Evolutionary conservation across 2,329 filamentous ascomycete species (phyloP), one percentile per base, ranked within the genome.

Genomic region (Aspergillus fructus): DNA sequence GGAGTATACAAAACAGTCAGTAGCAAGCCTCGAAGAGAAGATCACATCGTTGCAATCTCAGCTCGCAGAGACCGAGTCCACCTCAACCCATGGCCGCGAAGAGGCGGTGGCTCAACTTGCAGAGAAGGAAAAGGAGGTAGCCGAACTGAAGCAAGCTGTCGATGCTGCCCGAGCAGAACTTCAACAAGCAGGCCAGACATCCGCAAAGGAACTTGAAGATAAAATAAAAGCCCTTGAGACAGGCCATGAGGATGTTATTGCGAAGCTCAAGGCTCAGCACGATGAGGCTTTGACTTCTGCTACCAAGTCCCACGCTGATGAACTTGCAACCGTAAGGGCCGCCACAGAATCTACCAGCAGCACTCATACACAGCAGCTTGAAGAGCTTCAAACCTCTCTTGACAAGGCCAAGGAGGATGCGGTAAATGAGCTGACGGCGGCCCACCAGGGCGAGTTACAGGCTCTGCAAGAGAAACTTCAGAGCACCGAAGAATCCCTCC

Each of bases 101-200:
- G 62, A 72, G 33, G 66, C 56, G 0, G 57, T 57, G 12, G 62
- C 65, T 19, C 61, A 65, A n/a, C 55, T 77, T 17, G 64, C 68
- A 4, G 68, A 71, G 37, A 77, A 77, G 60, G 70, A 74, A 5
- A 65, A 72, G 43, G 67, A 77, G 43, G 67, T 75, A 7, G 55
- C 63, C 5, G 66, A 71, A 15, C 66, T 77, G 33, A 68, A 70
- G 59, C 59, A 72, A 54, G 62, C 66, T 24, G 60, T 74, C 15
- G 70, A 72, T 24, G 67, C 68, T 13, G 58, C 73, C 17, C 71
- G 74, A 48, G 58, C 51, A 5, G 70, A 76, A n/a, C 66, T 78
- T 49, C 61, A 73, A 48, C 64, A 67, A 40, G 60, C 55, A 13
- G 65, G 63, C 7, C 64, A 67, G 3, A 48, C 27, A 62, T 63